Evolutionary conservation across 768 basidiomycete species (phyloP).

Genomic region (Tylopilus plumbeoviolaceoides): DNA sequence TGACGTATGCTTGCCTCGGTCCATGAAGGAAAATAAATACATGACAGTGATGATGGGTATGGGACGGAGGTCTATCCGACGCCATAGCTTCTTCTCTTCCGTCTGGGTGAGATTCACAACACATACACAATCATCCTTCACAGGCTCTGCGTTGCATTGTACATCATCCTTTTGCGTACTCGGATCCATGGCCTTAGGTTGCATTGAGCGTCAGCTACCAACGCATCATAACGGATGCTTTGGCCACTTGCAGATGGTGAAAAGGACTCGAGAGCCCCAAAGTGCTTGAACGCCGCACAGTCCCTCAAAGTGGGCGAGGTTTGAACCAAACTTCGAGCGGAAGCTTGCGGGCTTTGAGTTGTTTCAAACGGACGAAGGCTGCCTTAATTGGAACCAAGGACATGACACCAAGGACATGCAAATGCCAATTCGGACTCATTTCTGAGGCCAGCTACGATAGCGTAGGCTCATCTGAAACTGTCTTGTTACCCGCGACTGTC

Average conservation of each 20-base stretch:
- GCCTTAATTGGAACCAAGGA: background rate
- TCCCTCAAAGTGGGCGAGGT: background rate
- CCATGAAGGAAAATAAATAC: conserved; percentile 4
- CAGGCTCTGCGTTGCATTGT: background rate
- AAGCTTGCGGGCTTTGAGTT: background rate
- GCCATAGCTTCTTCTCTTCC: background rate
- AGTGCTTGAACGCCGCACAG: background rate
- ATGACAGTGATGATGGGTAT: conserved; percentile 3
- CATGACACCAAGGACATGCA: background rate
- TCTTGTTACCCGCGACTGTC: too few relatives aligned
- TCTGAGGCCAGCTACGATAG: background rate
- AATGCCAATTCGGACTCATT: too few relatives aligned
- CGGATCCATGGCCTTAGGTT: background rate
- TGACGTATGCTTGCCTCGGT: background rate
- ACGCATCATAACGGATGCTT: too few relatives aligned
- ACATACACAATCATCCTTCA: background rate
- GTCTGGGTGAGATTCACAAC: background rate
- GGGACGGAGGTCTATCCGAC: background rate
- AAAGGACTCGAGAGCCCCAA: background rate
- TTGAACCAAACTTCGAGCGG: background rate
- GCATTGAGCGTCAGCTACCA: background rate
- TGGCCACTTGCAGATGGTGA: background rate
- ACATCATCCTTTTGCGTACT: background rate
- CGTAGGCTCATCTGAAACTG: background rate
- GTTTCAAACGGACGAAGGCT: too few relatives aligned